Evolutionary conservation across 192 early-diverging fungal species (phyloP), one percentile per base, ranked within the genome.

Genomic region (Coemansia sp.): DNA sequence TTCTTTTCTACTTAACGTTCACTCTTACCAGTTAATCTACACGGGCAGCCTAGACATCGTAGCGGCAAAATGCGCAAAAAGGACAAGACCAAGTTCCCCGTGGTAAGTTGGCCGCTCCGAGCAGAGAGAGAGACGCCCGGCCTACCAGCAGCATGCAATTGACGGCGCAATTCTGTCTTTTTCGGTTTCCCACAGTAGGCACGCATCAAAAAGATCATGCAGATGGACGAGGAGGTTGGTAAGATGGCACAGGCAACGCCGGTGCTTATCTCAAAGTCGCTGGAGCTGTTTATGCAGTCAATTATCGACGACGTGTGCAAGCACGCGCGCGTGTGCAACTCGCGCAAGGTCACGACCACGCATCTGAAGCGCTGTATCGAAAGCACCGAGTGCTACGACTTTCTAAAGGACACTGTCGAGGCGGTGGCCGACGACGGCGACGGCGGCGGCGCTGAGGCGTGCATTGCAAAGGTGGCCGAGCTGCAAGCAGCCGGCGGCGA

Each of bases 191-290:
- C 2, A 15, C n/a, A 36, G 39, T 76, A 97, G 93, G 95, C 93
- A 15, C 87, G 96, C 31, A 99, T 99, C 79, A 99, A 99, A 67
- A 95, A 96, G 84, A 99, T 99, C 54, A 99, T 99, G 96, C 91
- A 96, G 64, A 84, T 89, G 75, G 96, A 99, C 70, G 96, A 99
- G 43, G 96, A 99, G 62, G 93, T 99, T 2, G 96, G 96, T 40
- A 99, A 99, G 70, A 92, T 99, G 63, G 90, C 94, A 1, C 90
- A 94, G 58, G 93, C 91, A 19, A 99, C 96, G 8, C 96, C 96
- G 4, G 85, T 97, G 17, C 80, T 99, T 26, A 93, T 97, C 40
- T 95, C 91, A 82, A 85, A 75, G 74, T 81, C 56, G 14, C 71
- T 99, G 23, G 96, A 99, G 71, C 81, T 93, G 26, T 99, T 99